Conservation (phyloP, 1,284 basidiomycete species). For the Bjerkandera adusta region DNA sequence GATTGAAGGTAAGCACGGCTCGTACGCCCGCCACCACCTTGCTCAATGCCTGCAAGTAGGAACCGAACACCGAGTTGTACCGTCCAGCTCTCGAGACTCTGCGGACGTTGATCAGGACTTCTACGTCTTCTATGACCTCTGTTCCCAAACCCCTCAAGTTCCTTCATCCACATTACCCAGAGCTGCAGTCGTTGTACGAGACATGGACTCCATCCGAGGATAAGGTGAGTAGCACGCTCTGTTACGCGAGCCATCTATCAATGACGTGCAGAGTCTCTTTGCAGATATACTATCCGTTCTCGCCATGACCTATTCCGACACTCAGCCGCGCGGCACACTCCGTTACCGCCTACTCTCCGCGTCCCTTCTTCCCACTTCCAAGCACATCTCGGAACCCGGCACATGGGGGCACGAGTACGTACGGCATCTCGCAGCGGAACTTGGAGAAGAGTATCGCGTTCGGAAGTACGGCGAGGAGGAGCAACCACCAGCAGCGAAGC, state of each 20-base stretch:
- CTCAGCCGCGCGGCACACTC: conserved; percentile 90
- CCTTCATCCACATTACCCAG: conserved; percentile 92
- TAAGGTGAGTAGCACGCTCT: conserved; percentile 52
- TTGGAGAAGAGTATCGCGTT: conserved; percentile 88
- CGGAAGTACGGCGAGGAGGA: conserved; percentile 40
- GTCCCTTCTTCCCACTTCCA: conserved; percentile 61
- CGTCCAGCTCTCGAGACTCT: conserved; percentile 92
- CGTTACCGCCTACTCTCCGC: conserved; percentile 85
- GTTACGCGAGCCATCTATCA: background rate
- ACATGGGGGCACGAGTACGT: conserved; percentile 99
- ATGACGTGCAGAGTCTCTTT: conserved; percentile 71
- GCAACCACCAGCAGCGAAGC: conserved; percentile 23
- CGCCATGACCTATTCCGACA: conserved; percentile 99
- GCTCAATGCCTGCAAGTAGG: conserved; percentile 46
- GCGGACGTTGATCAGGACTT: conserved; percentile 92
- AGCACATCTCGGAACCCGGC: conserved; percentile 83
- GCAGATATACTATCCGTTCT: conserved; percentile 99
- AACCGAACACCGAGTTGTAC: conserved; percentile 84
- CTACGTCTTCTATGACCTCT: conserved; percentile 99
- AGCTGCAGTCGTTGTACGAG: conserved; percentile 81
- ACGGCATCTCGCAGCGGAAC: conserved; percentile 93
- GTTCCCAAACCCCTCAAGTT: conserved; percentile 99
- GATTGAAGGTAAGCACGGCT: conserved; percentile 69
- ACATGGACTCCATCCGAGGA: conserved; percentile 78
- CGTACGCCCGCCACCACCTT: conserved; percentile 2